Evolutionary conservation across 805 yeast genomes (phyloP).

Genomic region (Saccharomycopsis olivae): DNA sequence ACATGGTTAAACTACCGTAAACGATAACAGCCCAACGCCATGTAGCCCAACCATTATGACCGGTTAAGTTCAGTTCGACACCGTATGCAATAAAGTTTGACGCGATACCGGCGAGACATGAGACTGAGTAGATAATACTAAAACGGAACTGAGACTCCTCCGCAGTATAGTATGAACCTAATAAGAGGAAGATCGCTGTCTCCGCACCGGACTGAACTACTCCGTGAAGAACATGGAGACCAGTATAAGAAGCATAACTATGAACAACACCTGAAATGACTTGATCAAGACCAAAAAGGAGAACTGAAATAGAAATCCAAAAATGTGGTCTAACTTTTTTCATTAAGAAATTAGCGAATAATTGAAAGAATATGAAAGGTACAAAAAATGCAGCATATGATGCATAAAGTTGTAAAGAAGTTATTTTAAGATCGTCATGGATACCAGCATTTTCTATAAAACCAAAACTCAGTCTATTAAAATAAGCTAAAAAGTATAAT

Average conservation of each 20-base stretch:
- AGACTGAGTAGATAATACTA: constrained; percentile 53
- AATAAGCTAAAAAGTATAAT: constrained; percentile 56
- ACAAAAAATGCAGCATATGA: constrained; percentile 43
- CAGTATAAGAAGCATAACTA: constrained; percentile 46
- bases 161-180: constrained; percentile 41
- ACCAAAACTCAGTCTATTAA: constrained; percentile 67
- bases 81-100: constrained; percentile 63
- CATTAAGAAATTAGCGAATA: constrained; percentile 50
- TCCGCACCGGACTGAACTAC: constrained; percentile 60
- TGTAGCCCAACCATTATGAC: constrained; percentile 32
- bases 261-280: constrained; percentile 54
- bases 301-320: constrained; percentile 50
- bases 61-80: constrained; percentile 39
- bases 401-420: constrained; percentile 39
- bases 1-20: constrained; percentile 31
- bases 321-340: constrained; percentile 51
- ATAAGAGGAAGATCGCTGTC: constrained; percentile 64
- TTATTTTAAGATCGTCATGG: constrained; percentile 37
- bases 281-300: constrained; percentile 50
- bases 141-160: constrained; percentile 59
- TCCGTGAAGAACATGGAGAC: constrained; percentile 57
- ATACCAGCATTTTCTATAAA: constrained; percentile 63
- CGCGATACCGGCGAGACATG: constrained; percentile 68
- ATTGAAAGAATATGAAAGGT: constrained; percentile 49
- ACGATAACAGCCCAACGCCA: constrained; percentile 46